Conservation (phyloP, 129 eudicot genomes). For the Lactuca sativa region DNA sequence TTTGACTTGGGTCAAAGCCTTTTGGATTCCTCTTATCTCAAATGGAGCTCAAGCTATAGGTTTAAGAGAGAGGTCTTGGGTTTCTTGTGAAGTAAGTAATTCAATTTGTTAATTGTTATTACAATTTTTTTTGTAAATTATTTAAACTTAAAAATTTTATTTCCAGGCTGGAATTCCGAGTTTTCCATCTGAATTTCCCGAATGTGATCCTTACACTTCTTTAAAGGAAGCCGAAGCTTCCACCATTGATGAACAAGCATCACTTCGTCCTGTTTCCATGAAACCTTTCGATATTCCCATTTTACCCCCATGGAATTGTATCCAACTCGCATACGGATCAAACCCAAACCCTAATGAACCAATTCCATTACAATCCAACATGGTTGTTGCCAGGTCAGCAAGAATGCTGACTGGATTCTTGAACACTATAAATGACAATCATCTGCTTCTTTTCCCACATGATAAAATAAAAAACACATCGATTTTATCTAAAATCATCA, state of each 20-base stretch:
- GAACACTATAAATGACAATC: slow-evolving; percentile 33
- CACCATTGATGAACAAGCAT: slow-evolving; percentile 33
- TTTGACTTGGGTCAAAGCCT: slow-evolving; percentile 79
- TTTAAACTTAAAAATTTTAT: neutral
- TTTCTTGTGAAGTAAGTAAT: slow-evolving; percentile 74
- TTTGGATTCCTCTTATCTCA: slow-evolving; percentile 77
- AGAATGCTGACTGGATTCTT: slow-evolving; percentile 37
- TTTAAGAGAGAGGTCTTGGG: slow-evolving; percentile 90
- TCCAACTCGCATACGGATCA: slow-evolving; percentile 27
- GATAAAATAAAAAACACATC: slow-evolving; percentile 25
- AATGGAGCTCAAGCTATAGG: slow-evolving; percentile 84
- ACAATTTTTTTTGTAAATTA: neutral
- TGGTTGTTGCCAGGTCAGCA: slow-evolving; percentile 68
- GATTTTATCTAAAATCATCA: slow-evolving; percentile 38
- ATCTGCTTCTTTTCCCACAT: slow-evolving; percentile 49
- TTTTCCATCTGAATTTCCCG: slow-evolving; percentile 89
- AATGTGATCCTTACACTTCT: slow-evolving; percentile 56
- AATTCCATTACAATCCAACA: slow-evolving; percentile 17
- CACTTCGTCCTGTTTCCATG: slow-evolving; percentile 52
- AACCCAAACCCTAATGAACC: slow-evolving; percentile 27
- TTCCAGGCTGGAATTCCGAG: slow-evolving; percentile 72
- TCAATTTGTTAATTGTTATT: neutral
- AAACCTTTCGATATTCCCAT: slow-evolving; percentile 57
- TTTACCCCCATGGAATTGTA: slow-evolving; percentile 76
- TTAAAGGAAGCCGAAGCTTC: slow-evolving; percentile 53